Conservation (phyloP, 352 stramenopile genomes). For the Pythium volutum region DNA sequence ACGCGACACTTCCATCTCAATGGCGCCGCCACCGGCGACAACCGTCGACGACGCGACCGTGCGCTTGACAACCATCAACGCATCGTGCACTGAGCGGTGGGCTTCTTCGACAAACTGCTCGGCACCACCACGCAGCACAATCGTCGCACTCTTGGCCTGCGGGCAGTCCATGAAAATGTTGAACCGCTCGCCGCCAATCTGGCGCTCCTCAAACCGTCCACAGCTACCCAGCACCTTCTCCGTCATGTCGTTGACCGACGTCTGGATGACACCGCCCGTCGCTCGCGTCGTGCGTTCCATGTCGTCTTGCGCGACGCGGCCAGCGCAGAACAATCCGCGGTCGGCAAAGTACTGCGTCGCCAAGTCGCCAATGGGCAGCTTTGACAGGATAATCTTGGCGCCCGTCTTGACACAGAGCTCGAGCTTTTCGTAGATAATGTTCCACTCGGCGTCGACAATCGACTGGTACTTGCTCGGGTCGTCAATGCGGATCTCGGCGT, state of each 20-base stretch:
- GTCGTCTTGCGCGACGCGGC: slow-evolving; percentile 95
- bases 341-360: slow-evolving; percentile 99
- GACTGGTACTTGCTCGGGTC: slow-evolving; percentile 98
- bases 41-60: slow-evolving; percentile 90
- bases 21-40: slow-evolving; percentile 90
- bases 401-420: slow-evolving; percentile 89
- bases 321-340: slow-evolving; percentile 96
- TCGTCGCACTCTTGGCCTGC: slow-evolving; percentile 93
- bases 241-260: slow-evolving; percentile 92
- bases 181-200: slow-evolving; percentile 97
- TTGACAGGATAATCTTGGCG: slow-evolving; percentile 98
- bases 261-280: slow-evolving; percentile 94
- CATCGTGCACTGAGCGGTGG: slow-evolving; percentile 97
- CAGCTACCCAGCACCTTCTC: slow-evolving; percentile 92
- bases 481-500: slow-evolving; percentile 97
- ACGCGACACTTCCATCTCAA: slow-evolving; percentile 93
- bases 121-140: slow-evolving; percentile 95
- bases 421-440: slow-evolving; percentile 99
- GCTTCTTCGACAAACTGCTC: slow-evolving; percentile 99
- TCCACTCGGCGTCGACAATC: slow-evolving; percentile 99
- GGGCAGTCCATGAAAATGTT: slow-evolving; percentile 99
- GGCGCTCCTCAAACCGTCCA: slow-evolving; percentile 95
- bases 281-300: slow-evolving; percentile 96
- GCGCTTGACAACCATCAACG: slow-evolving; percentile 98
- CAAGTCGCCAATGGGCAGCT: slow-evolving; percentile 94